Evolutionary conservation across 139 green algal genomes (phyloP), one percentile per base, ranked within the genome.

Genomic region (Picochlorum sp.): DNA sequence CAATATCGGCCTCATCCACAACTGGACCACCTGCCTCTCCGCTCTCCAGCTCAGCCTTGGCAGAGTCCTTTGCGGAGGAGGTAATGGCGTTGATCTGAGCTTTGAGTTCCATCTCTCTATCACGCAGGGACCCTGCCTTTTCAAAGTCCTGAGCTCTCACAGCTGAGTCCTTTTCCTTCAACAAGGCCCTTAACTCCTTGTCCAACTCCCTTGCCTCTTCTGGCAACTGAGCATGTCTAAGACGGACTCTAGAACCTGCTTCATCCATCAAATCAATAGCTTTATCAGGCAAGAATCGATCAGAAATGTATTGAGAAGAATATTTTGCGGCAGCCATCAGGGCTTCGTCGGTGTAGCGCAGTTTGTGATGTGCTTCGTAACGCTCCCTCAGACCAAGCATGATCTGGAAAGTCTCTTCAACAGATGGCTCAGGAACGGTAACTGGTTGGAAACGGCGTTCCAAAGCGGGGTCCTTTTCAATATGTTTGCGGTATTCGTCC

Each of bases 401-500:
- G 59, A 99, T 99, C 74, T 95, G 77, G 44, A 90, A 94, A 0
- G 90, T 93, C 86, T 99, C 93, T 5, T 96, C 93, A n/a, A 98
- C 85, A 4, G 78, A 78, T 12, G 93, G 93, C 82, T 99, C 93
- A 1, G 89, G 89, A 36, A 96, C 89, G 28, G 71, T 59, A 57
- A 94, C 86, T 1, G 86, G 86, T 82, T 92, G 84, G 74, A 91
- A 94, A 50, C 85, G 81, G 44, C 89, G 85, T 77, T 99, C 93
- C 47, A 99, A 77, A 0, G 93, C 93, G 4, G 93, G 89, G 73
- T 99, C 93, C 83, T 98, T 98, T 83, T 99, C 93, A 70, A 99
- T 97, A 81, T 99, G 92, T 87, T 99, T 99, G 52, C 93, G 81
- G 83, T 99, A 98, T 81, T 99, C 93, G 59, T 98, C 93, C 52